Evolutionary conservation across 495 filamentous ascomycete genomes (phyloP).

Genomic region (Podospora sp.): DNA sequence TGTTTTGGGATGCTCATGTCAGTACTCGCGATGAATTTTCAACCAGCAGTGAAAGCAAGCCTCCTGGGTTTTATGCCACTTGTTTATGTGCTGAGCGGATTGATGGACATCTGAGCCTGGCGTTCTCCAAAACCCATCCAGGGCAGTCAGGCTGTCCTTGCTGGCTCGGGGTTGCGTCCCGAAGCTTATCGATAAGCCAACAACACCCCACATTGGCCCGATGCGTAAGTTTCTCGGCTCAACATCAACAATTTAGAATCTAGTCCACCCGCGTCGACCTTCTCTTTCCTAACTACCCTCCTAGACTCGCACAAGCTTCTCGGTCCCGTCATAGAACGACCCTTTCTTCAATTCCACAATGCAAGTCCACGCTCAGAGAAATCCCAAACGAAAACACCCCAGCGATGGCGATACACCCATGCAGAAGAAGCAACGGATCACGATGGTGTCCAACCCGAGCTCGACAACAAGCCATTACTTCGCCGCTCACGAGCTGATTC

Average conservation of each 20-base stretch:
- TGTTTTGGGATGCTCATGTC: too few species aligned
- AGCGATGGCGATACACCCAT: slow-evolving; percentile 18
- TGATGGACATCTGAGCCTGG: too few species aligned
- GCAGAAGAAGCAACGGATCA: slow-evolving; percentile 29
- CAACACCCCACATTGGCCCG: not conserved
- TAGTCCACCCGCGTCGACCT: not conserved
- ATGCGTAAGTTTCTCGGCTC: not conserved
- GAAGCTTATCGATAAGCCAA: not conserved
- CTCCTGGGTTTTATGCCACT: too few species aligned
- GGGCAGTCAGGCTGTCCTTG: too few species aligned
- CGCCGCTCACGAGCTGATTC: slow-evolving; percentile 31
- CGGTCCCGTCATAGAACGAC: too few species aligned
- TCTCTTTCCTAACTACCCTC: not conserved
- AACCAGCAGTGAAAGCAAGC: too few species aligned
- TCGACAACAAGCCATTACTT: slow-evolving; percentile 22
- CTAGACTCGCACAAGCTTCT: not conserved
- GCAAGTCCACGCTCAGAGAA: not conserved
- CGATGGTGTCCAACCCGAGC: not conserved
- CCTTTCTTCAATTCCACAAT: not conserved
- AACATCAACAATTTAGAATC: not conserved
- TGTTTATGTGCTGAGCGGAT: too few species aligned
- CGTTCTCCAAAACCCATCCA: too few species aligned
- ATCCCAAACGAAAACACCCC: slow-evolving; percentile 28
- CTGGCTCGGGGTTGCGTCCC: too few species aligned
- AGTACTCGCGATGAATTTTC: too few species aligned